Evolutionary conservation across 768 basidiomycete species (phyloP).

Genomic region (Collybia sordida): DNA sequence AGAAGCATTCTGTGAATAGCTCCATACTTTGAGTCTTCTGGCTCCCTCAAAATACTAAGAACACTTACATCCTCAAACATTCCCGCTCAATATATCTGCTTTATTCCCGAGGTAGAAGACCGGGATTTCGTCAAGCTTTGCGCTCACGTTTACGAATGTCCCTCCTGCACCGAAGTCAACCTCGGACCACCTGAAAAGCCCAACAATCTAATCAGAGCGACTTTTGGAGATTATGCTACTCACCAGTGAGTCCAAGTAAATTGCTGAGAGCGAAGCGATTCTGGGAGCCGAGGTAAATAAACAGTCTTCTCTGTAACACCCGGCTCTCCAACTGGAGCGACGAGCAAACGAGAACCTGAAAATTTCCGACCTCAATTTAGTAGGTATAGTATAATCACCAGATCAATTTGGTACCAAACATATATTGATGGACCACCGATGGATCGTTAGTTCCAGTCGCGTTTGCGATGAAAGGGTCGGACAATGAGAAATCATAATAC

Average conservation of each 20-base stretch:
- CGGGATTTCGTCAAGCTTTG: slow-evolving; percentile 29
- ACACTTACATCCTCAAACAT: slow-evolving; percentile 11
- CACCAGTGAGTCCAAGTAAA: slow-evolving; percentile 33
- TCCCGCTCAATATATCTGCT: slow-evolving; percentile 25
- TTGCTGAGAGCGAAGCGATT: slow-evolving; percentile 8
- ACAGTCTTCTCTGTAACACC: slow-evolving; percentile 26
- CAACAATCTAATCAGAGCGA: background rate
- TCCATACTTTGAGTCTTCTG: no score
- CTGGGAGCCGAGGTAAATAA: slow-evolving; percentile 24
- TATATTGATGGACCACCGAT: slow-evolving; percentile 28
- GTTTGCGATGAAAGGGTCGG: slow-evolving; percentile 23
- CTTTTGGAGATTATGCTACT: slow-evolving; percentile 1
- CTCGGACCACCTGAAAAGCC: slow-evolving; percentile 30
- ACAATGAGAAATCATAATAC: slow-evolving; percentile 30
- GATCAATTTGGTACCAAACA: slow-evolving; percentile 26
- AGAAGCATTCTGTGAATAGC: no score
- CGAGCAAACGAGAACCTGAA: slow-evolving; percentile 27
- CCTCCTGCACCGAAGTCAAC: slow-evolving; percentile 27
- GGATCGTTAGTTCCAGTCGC: slow-evolving; percentile 28
- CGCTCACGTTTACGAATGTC: slow-evolving; percentile 24
- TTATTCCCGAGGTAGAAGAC: slow-evolving; percentile 32
- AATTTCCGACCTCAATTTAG: background rate
- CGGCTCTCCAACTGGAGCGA: slow-evolving; percentile 31
- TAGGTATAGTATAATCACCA: background rate
- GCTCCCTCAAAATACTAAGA: no score